Base-by-base conservation (phyloP, 345 rosid genomes). In the Litchi chinensis region DNA sequence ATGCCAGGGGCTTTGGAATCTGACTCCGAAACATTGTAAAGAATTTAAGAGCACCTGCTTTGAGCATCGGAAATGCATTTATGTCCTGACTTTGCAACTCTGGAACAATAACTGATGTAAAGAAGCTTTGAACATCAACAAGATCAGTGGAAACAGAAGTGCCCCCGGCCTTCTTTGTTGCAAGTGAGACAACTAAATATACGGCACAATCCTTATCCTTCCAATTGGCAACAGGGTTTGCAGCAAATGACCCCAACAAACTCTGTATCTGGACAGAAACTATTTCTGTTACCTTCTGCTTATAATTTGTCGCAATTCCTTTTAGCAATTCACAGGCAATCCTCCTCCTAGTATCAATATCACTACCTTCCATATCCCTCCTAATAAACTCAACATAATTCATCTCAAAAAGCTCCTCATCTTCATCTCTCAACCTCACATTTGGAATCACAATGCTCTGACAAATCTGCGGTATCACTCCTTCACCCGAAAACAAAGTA, bases 361-460 rank as follows among this genome's bases (percentile, higher is more conserved):
- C 99, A 78, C 99, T 97, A 57, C 99, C 98, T 79, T 97, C 99
- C 99, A 97, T 97, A 80, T 97, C 99, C 81, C 99, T 93, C 84
- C 98, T 90, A 75, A 97, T 92, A 76, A 94, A 97, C 90, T 97
- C 99, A 11, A 97, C 84, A 67, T 87, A 97, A 77, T 97, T 97
- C 97, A 93, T 97, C 83, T 94, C 99, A 75, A 97, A 97, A 15
- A 97, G 92, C 73, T 97, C 99, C 81, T 93, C 99, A 76, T 97
- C 99, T 72, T 97, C 99, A 16, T 88, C 98, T 85, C 95, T 97
- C 86, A 92, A 83, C 70, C 92, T 85, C 77, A 97, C 98, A 87
- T 97, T 97, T 3, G 98, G 98, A 79, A 97, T 89, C 86, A 97
- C 99, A 75, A 97, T 90, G 79, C 92, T 87, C 84, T 92, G 90